phyloP scores from a whole-genome alignment of 208 protist species.

The Borovskyia barvae region DNA sequence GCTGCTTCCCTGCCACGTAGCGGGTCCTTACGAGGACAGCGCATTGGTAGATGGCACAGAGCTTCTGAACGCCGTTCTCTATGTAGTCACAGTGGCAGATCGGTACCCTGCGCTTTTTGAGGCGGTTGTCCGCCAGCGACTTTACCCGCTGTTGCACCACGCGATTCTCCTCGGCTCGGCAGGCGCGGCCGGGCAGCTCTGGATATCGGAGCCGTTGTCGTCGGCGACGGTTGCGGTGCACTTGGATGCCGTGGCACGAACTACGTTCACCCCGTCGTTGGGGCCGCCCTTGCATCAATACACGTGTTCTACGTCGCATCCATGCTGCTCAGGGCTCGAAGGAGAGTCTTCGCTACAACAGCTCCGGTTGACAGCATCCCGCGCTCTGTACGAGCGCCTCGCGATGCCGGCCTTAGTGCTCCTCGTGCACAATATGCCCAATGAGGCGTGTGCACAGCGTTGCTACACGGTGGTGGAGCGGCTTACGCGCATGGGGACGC shows the following conservation, averaged over 20 bases:
- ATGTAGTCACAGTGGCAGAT: slow-evolving; percentile 40
- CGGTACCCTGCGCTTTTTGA: slow-evolving; percentile 44
- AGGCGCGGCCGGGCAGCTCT: slow-evolving; percentile 18
- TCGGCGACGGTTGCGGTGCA: slow-evolving; percentile 6
- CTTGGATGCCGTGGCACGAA: neutral
- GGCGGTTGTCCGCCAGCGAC: slow-evolving; percentile 24
- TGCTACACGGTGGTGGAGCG: slow-evolving; percentile 31
- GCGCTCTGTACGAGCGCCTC: slow-evolving; percentile 32
- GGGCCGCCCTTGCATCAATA: no score
- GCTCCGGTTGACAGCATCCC: slow-evolving; percentile 19
- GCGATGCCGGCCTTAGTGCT: slow-evolving; percentile 57
- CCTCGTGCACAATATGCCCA: slow-evolving; percentile 63
- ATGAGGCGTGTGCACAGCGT: slow-evolving; percentile 15
- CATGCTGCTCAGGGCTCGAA: neutral
- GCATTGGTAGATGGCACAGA: slow-evolving; percentile 21
- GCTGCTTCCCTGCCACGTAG: neutral
- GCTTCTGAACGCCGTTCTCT: slow-evolving; percentile 48
- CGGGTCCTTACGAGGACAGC: no score
- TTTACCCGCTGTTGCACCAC: slow-evolving; percentile 55
- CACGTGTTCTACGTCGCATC: no score
- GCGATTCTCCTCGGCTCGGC: slow-evolving; percentile 26
- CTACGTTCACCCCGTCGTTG: neutral
- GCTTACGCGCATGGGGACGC: slow-evolving; percentile 42
- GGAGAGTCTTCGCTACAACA: slow-evolving; percentile 3
- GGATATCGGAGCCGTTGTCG: slow-evolving; percentile 8